Percentiles rank a stretch among this genome's conserved stretches.
phyloP scores from a whole-genome alignment of 208 protist genomes.

The Zelonia costaricensis region DNA sequence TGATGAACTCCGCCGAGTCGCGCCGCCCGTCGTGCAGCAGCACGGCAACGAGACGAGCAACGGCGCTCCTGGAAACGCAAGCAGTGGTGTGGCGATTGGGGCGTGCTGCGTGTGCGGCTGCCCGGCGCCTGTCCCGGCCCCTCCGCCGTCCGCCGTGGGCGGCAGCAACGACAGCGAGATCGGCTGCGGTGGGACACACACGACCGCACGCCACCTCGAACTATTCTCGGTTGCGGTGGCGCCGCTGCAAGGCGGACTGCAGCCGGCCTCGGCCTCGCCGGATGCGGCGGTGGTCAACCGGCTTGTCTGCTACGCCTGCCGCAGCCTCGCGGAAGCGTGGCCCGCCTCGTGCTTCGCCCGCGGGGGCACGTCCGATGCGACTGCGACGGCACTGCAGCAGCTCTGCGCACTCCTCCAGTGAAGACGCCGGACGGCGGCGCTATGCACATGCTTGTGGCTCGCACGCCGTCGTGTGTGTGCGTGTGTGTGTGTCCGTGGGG shows the following conservation, averaged over 20 bases:
- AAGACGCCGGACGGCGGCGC: no score
- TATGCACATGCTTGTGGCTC: no score
- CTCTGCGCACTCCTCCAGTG: background rate
- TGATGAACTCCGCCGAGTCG: slow-evolving; percentile 7
- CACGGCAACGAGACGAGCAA: no score
- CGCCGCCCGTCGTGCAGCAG: slow-evolving; percentile 8
- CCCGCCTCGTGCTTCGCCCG: slow-evolving; percentile 7
- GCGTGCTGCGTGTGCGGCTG: slow-evolving; percentile 35
- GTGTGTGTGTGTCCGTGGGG: background rate
- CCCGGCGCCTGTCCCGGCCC: background rate
- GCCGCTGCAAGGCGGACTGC: no score
- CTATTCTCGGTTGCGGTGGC: no score
- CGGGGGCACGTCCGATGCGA: background rate
- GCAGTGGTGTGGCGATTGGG: background rate
- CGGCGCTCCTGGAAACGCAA: background rate
- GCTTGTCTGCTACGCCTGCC: slow-evolving; percentile 31
- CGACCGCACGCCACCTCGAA: no score
- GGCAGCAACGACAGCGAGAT: background rate
- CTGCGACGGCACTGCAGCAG: background rate
- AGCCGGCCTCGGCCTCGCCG: no score
- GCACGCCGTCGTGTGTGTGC: background rate
- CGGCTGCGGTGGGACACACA: no score
- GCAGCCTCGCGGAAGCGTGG: slow-evolving; percentile 11
- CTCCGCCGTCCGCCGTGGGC: background rate
- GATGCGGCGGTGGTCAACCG: background rate